Percentiles rank a stretch among this genome's conserved stretches.
phyloP scores from a whole-genome alignment of 148 eudicot genomes.

The Cornus kousa region DNA sequence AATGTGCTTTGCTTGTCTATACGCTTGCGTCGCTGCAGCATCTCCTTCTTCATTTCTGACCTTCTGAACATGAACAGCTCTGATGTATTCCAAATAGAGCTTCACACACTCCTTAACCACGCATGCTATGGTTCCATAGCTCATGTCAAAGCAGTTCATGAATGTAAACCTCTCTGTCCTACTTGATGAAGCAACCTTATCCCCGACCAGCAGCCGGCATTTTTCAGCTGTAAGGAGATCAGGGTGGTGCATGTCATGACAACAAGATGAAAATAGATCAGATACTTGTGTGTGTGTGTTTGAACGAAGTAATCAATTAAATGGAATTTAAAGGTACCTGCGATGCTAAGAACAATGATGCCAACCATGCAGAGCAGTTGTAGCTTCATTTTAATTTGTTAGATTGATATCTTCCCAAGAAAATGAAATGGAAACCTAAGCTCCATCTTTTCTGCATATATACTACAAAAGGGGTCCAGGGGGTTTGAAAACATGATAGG shows the following conservation, averaged over 20 bases:
- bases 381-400: conserved; percentile 21
- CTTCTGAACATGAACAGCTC: conserved; percentile 40
- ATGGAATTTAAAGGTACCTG: conserved; percentile 10
- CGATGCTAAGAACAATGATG: conserved; percentile 27
- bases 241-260: neutral
- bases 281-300: too few relatives aligned
- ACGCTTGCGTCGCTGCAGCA: conserved; percentile 38
- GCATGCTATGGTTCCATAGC: conserved; percentile 48
- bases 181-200: conserved; percentile 38
- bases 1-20: conserved; percentile 33
- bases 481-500: too few relatives aligned
- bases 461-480: neutral
- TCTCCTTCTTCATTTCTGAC: conserved; percentile 32
- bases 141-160: conserved; percentile 44
- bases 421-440: neutral
- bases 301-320: neutral
- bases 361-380: conserved; percentile 18
- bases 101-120: conserved; percentile 39
- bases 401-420: neutral
- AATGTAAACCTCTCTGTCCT: conserved; percentile 38
- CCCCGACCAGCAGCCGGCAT: conserved; percentile 39
- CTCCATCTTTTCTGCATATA: neutral
- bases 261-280: too few relatives aligned
- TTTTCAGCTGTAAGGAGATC: conserved; percentile 36
- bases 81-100: conserved; percentile 39